Percentiles rank a stretch among this genome's conserved stretches.
These are phyloP conservation scores for Wickerhamomyces subpelliculosus DNA, from an alignment of 805 yeast genomes.

Conservation along the genomic window DNA sequence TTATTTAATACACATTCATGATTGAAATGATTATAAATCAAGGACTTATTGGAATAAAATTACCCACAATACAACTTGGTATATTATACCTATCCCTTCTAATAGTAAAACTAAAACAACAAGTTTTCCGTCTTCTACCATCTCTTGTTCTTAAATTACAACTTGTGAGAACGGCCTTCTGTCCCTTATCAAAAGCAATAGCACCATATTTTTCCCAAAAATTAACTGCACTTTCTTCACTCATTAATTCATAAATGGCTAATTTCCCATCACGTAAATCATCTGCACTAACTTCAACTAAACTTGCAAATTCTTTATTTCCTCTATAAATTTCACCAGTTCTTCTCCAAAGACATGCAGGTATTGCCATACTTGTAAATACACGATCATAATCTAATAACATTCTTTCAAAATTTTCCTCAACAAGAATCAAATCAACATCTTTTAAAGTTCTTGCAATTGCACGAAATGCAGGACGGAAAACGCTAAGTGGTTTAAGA, in stretches of 20 bases:
- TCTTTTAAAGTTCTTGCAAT: constrained; percentile 87
- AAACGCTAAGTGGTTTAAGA: constrained; percentile 74
- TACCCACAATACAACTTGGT: constrained; percentile 94
- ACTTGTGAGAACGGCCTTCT: constrained; percentile 89
- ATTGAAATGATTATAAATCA: constrained; percentile 4
- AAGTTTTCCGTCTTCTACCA: constrained; percentile 71
- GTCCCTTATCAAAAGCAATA: constrained; percentile 92
- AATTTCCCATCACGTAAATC: constrained; percentile 87
- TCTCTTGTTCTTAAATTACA: constrained; percentile 81
- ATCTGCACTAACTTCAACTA: constrained; percentile 85
- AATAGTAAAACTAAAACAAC: constrained; percentile 92
- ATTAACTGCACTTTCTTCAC: constrained; percentile 92
- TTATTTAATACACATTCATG: no score
- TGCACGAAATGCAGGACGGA: constrained; percentile 90
- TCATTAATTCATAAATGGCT: constrained; percentile 90
- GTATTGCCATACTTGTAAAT: constrained; percentile 95
- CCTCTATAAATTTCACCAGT: constrained; percentile 96
- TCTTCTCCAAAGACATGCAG: constrained; percentile 95
- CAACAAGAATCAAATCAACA: constrained; percentile 85
- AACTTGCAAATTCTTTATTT: constrained; percentile 89
- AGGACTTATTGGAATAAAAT: constrained; percentile 72
- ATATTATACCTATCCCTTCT: constrained; percentile 89
- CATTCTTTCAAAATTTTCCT: constrained; percentile 92
- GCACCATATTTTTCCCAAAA: constrained; percentile 98
- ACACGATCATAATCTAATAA: constrained; percentile 88